Conservation (phyloP, 345 rosid genomes). For the Gossypium sturtianum region DNA sequence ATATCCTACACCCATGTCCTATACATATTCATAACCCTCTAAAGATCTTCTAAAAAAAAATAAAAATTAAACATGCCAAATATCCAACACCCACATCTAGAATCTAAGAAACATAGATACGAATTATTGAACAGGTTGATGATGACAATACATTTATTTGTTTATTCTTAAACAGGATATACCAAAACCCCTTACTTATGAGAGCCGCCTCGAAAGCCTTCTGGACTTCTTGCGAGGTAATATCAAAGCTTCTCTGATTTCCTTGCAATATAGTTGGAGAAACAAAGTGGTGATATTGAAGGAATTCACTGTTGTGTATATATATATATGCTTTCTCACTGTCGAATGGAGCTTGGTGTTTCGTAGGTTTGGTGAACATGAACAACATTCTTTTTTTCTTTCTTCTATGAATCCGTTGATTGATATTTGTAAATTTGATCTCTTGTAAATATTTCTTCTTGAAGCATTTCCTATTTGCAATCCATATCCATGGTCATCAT, state of each 20-base stretch:
- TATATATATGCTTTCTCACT: constrained; percentile 19
- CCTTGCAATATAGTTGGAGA: neutral
- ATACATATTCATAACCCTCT: neutral
- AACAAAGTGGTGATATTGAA: neutral
- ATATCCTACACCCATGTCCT: neutral
- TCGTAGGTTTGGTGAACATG: constrained; percentile 5
- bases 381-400: constrained; percentile 23
- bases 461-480: constrained; percentile 20
- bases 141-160: neutral
- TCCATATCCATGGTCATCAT: constrained; percentile 19
- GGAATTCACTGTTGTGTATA: constrained; percentile 15
- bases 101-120: neutral
- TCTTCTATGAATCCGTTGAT: constrained; percentile 23
- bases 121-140: neutral
- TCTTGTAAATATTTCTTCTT: constrained; percentile 31
- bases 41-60: neutral
- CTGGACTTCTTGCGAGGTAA: constrained; percentile 81
- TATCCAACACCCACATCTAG: neutral
- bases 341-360: constrained; percentile 17
- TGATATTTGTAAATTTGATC: constrained; percentile 4
- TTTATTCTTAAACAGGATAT: constrained; percentile 45
- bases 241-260: constrained; percentile 80
- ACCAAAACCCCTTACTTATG: constrained; percentile 80
- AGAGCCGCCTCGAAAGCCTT: constrained; percentile 75
- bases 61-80: neutral